phyloP scores from a whole-genome alignment of 345 rosid species.

The Salix arbutifolia region DNA sequence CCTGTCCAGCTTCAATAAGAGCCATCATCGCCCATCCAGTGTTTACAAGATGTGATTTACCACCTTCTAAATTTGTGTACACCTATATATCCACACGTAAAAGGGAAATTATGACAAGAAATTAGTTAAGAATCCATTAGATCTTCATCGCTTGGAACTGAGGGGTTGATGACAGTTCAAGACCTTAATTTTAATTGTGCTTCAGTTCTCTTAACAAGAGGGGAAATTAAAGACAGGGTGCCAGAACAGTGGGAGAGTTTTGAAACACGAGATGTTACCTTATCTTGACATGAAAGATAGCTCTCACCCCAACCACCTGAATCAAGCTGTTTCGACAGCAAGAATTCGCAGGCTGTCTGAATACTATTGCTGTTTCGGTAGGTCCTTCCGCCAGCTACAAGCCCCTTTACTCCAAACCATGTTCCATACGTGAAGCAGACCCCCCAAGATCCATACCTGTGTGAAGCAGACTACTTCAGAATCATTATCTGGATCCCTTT shows the following conservation, averaged over 20 bases:
- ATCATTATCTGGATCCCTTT: too few relatives aligned
- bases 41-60: constrained; percentile 36
- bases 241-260: background rate
- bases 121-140: too few relatives aligned
- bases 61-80: constrained; percentile 35
- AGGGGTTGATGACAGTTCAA: too few relatives aligned
- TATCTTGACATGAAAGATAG: constrained; percentile 55
- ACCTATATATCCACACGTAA: constrained; percentile 17
- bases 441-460: constrained; percentile 81
- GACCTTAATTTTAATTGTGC: too few relatives aligned
- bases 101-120: too few relatives aligned
- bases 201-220: too few relatives aligned
- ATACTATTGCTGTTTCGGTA: constrained; percentile 33
- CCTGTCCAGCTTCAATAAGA: constrained; percentile 55
- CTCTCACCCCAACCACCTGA: constrained; percentile 82
- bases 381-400: constrained; percentile 42
- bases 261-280: constrained; percentile 20
- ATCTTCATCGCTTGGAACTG: too few relatives aligned
- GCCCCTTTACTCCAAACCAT: constrained; percentile 68
- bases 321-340: constrained; percentile 49
- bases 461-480: background rate
- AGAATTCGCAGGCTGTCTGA: constrained; percentile 51
- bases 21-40: constrained; percentile 51
- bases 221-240: too few relatives aligned
- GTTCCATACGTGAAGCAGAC: constrained; percentile 76